Percentiles rank a stretch among this genome's conserved stretches.
phyloP scores from a whole-genome alignment of 371 early-diverging fungal genomes.

The Rhizopus arrhizus region DNA sequence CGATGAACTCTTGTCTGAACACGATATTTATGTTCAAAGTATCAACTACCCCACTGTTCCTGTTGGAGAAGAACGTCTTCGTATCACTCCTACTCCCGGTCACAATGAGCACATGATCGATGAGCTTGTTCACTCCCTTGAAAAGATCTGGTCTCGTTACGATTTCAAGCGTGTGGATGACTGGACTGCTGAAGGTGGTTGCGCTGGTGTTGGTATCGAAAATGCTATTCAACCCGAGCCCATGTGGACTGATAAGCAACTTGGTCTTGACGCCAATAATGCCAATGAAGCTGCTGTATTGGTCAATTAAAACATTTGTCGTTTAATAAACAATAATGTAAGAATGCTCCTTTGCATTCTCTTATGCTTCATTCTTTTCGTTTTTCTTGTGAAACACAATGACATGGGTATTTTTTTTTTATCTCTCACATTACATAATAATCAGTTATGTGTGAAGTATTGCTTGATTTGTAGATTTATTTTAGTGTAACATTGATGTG shows the following conservation, averaged over 20 bases:
- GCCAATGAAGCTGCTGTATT: conserved; percentile 19
- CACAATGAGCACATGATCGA: conserved; percentile 83
- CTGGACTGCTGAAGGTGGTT: conserved; percentile 85
- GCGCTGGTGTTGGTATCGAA: conserved; percentile 82
- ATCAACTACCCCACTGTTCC: conserved; percentile 98
- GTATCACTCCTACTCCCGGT: conserved; percentile 97
- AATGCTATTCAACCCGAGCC: conserved; percentile 47
- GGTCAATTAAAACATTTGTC: neutral
- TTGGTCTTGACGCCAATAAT: conserved; percentile 39
- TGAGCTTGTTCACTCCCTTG: conserved; percentile 82
- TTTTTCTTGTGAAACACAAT: neutral
- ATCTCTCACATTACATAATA: neutral
- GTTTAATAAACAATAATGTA: neutral
- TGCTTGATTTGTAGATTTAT: too few relatives aligned
- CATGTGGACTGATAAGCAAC: conserved; percentile 68
- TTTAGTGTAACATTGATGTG: too few relatives aligned
- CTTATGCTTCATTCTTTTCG: neutral
- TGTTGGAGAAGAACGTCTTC: conserved; percentile 93
- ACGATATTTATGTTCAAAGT: conserved; percentile 94
- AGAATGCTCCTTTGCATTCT: neutral
- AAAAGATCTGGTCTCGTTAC: conserved; percentile 84
- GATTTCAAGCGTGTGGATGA: conserved; percentile 82
- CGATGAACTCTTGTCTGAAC: conserved; percentile 85
- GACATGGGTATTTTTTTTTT: neutral
- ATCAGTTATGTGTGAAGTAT: neutral